Evolutionary conservation across 768 basidiomycete species (phyloP), one percentile per base, ranked within the genome.

Genomic region (Sutorius australiensis): DNA sequence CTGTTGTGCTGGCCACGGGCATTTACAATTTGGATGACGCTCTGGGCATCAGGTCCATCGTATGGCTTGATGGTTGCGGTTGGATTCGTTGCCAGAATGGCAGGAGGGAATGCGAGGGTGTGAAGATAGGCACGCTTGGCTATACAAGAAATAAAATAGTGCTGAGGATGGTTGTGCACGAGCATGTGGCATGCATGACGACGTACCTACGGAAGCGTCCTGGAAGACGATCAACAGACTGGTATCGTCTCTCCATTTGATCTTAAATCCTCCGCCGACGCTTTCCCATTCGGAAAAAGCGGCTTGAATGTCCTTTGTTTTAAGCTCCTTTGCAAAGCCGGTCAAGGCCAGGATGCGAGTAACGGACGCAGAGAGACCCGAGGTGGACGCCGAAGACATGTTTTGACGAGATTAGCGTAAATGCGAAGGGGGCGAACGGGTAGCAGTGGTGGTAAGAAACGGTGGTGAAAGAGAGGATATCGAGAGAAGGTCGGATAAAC

Each of bases 191-290:
- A 31, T 6, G 16, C 39, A 57, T 43, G 48, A 53, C 39, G 46
- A 80, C 95, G 77, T 66, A 98, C 97, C 95, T 40, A 88, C 79
- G 44, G 80, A 76, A 51, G 97, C 84, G 73, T 98, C 97, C 58
- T 82, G 81, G 68, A 99, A 99, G 50, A 99, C 97, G 61, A 97
- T 88, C 62, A 95, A 75, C 37, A 95, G 88, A 66, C 90, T 95
- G 34, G 92, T 93, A 72, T 99, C 97, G 71, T 99, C 95, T 62
- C 84, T 81, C 97, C 97, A 99, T 70, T 99, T 99, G 69, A 99
- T 95, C 80, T 95, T 93, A 77, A 95, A 97, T 21, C 97, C 97
- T 28, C 95, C 97, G 51, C 77, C 82, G 48, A 85, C 75, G 54
- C 74, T 79, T 63, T 97, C 93, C 81, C 88, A 98, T 41, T 94